phyloP scores from a whole-genome alignment of 352 stramenopile genomes.

The Globisporangium emineosum region DNA sequence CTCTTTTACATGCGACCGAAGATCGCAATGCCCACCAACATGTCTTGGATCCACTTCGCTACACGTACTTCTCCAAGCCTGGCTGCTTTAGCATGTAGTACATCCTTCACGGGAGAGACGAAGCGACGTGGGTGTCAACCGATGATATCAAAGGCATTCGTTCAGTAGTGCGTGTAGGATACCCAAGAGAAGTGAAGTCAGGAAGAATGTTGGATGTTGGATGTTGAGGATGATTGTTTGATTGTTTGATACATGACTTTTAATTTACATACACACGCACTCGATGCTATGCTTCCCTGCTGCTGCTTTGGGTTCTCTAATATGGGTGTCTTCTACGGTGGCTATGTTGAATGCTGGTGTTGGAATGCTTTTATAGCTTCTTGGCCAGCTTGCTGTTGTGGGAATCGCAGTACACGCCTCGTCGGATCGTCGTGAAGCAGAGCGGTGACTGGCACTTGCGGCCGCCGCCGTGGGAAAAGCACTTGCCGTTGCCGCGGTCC shows the following conservation, averaged over 20 bases:
- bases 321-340: no score
- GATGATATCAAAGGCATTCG: no score
- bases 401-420: conserved; percentile 56
- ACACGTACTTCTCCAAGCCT: no score
- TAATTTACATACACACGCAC: background rate
- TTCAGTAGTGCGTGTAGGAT: background rate
- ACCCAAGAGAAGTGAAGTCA: background rate
- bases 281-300: background rate
- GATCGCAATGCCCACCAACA: background rate
- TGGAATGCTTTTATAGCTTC: conserved; percentile 10
- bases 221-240: background rate
- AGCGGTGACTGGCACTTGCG: conserved; percentile 62
- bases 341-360: no score
- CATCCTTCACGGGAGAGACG: background rate
- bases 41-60: background rate
- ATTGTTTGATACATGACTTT: background rate
- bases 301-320: conserved; percentile 19
- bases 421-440: conserved; percentile 67
- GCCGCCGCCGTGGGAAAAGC: conserved; percentile 72
- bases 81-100: background rate
- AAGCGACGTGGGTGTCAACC: background rate
- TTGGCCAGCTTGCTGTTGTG: conserved; percentile 35
- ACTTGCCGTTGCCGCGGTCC: conserved; percentile 83
- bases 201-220: background rate
- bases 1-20: background rate